These are phyloP conservation scores for Onygena corvina DNA, from an alignment of 2,329 filamentous ascomycete species.

Conservation along the genomic window DNA sequence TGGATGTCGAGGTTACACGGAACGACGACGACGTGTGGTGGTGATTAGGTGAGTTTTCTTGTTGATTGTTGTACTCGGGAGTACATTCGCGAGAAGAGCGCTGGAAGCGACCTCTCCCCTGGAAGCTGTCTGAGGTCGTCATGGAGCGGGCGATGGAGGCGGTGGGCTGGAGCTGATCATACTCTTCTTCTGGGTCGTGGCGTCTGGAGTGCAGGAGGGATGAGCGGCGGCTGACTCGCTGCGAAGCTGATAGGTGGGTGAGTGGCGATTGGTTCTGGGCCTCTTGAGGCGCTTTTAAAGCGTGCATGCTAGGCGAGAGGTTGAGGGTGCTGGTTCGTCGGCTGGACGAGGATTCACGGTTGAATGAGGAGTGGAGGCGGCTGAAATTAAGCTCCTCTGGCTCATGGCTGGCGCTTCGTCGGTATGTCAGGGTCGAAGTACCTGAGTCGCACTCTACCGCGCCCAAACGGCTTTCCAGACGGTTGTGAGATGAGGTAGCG, in stretches of 20 bases:
- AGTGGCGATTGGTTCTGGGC: slow-evolving; percentile 20
- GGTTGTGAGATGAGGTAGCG: slow-evolving; percentile 15
- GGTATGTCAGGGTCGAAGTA: slow-evolving; percentile 24
- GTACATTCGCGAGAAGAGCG: slow-evolving; percentile 2
- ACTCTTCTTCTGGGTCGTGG: slow-evolving; percentile 29
- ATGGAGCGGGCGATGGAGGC: slow-evolving; percentile 31
- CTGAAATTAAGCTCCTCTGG: slow-evolving; percentile 22
- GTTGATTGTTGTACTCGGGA: slow-evolving; percentile 2
- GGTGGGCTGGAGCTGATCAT: slow-evolving; percentile 20
- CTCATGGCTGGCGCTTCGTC: slow-evolving; percentile 31
- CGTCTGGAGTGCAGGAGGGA: slow-evolving; percentile 26
- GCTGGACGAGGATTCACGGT: slow-evolving; percentile 21
- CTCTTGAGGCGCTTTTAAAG: slow-evolving; percentile 18
- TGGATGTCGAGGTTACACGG: slow-evolving; percentile 16
- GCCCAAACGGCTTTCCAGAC: slow-evolving; percentile 14
- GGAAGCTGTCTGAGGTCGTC: slow-evolving; percentile 18
- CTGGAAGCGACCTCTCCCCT: not conserved
- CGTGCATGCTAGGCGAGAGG: slow-evolving; percentile 18
- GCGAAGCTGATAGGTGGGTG: slow-evolving; percentile 22
- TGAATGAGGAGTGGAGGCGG: slow-evolving; percentile 17
- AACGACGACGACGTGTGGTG: slow-evolving; percentile 21
- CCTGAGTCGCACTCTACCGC: slow-evolving; percentile 20
- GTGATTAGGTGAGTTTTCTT: slow-evolving; percentile 13
- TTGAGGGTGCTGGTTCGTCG: slow-evolving; percentile 30
- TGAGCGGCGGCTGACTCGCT: slow-evolving; percentile 31